Conservation (phyloP, 1,284 basidiomycete species). For the Schizophyllum commune region DNA sequence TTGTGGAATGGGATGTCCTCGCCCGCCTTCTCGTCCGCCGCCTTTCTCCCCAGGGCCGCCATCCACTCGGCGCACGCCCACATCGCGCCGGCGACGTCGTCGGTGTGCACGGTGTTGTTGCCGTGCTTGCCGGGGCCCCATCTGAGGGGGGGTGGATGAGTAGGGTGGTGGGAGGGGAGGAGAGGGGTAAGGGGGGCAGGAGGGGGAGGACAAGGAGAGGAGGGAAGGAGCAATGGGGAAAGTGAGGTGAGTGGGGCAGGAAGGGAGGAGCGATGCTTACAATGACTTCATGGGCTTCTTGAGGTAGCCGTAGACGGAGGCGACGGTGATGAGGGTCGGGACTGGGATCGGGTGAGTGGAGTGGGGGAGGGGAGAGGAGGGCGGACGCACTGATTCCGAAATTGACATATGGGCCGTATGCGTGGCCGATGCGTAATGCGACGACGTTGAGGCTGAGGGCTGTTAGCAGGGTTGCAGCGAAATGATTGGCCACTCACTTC, state of each 20-base stretch:
- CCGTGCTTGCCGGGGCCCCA: constrained; percentile 77
- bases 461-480: constrained; percentile 5
- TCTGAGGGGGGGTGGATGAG: constrained; percentile 23
- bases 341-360: constrained; percentile 28
- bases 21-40: constrained; percentile 59
- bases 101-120: constrained; percentile 72
- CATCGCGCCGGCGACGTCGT: constrained; percentile 69
- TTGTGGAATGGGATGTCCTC: constrained; percentile 65
- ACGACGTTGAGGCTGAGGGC: constrained; percentile 67
- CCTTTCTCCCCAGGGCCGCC: constrained; percentile 45
- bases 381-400: constrained; percentile 50
- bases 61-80: constrained; percentile 79
- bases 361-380: constrained; percentile 7
- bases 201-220: too few relatives aligned
- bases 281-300: constrained; percentile 84
- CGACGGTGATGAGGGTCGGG: constrained; percentile 64
- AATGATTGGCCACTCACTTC: constrained; percentile 37
- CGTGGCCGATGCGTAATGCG: constrained; percentile 62
- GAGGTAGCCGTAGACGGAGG: constrained; percentile 77
- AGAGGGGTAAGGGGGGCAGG: too few relatives aligned
- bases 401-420: constrained; percentile 71
- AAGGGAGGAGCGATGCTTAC: constrained; percentile 32
- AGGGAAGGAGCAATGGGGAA: constrained; percentile 3
- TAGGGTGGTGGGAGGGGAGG: too few relatives aligned
- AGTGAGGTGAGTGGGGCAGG: constrained; percentile 1